These are phyloP conservation scores for Diaporthe ampelina DNA, from an alignment of 2,329 filamentous ascomycete species.

Conservation along the genomic window DNA sequence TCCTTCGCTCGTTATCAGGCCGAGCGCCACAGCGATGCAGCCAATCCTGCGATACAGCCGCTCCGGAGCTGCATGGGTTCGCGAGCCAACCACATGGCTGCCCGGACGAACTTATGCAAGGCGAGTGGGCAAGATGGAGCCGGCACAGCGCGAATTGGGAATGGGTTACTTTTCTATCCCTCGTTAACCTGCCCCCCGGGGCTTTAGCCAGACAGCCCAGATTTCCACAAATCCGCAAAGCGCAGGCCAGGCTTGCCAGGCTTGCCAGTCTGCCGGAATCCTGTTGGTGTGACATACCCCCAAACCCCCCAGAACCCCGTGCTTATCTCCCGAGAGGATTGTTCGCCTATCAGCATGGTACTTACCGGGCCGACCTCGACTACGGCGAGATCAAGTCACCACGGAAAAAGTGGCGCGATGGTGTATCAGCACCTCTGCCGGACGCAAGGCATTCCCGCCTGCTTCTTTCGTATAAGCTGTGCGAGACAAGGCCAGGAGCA, in stretches of 20 bases:
- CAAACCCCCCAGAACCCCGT: slow-evolving; percentile 3
- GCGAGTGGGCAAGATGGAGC: slow-evolving; percentile 27
- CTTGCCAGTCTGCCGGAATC: slow-evolving; percentile 27
- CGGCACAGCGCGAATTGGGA: slow-evolving; percentile 16
- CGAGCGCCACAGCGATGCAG: slow-evolving; percentile 28
- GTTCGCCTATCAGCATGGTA: slow-evolving; percentile 17
- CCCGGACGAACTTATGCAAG: slow-evolving; percentile 27
- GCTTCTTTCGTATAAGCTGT: slow-evolving; percentile 13
- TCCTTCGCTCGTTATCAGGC: slow-evolving; percentile 36
- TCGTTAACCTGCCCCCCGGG: neutral
- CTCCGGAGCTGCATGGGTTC: slow-evolving; percentile 18
- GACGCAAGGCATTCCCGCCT: slow-evolving; percentile 2
- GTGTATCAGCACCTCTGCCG: slow-evolving; percentile 1
- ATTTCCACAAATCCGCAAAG: slow-evolving; percentile 30
- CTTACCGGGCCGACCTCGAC: neutral
- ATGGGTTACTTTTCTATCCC: neutral
- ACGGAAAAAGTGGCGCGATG: slow-evolving; percentile 10
- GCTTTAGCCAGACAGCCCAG: neutral
- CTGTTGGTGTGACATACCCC: slow-evolving; percentile 31
- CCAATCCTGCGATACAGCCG: slow-evolving; percentile 32
- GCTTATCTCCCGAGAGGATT: slow-evolving; percentile 24
- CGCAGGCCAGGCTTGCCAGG: neutral
- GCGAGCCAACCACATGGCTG: slow-evolving; percentile 33
- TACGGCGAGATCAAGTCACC: neutral
- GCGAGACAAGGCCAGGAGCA: slow-evolving; percentile 6